Conservation (phyloP, 2,329 filamentous ascomycete genomes). For the Plenodomus biglobosus region DNA sequence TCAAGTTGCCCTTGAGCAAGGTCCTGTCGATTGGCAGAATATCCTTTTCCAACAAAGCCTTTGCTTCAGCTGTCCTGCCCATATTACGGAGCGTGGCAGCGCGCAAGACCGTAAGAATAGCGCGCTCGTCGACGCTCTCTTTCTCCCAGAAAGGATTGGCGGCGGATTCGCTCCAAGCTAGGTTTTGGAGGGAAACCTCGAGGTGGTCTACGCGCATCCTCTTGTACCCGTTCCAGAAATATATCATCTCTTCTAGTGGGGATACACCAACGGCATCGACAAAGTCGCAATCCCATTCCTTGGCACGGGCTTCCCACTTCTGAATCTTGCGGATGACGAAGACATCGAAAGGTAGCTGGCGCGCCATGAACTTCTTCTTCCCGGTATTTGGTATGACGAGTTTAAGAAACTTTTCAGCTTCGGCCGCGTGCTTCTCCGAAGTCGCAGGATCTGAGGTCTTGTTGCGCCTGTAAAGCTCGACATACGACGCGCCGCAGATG, state of each 20-base stretch:
- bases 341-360: conserved; percentile 84
- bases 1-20: conserved; percentile 60
- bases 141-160: conserved; percentile 53
- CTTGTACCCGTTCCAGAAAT: conserved; percentile 88
- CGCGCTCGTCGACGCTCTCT: conserved; percentile 61
- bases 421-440: conserved; percentile 40
- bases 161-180: conserved; percentile 66
- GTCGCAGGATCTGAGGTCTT: conserved; percentile 49
- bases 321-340: conserved; percentile 81
- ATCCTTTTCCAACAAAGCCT: conserved; percentile 60
- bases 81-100: conserved; percentile 67
- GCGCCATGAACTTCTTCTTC: conserved; percentile 86
- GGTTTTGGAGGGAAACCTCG: conserved; percentile 60
- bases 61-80: conserved; percentile 65
- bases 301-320: conserved; percentile 82
- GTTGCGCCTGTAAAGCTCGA: conserved; percentile 76
- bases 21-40: conserved; percentile 62
- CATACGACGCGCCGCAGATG: conserved; percentile 74
- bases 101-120: conserved; percentile 66
- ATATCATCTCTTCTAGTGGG: conserved; percentile 87
- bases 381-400: conserved; percentile 74
- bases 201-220: conserved; percentile 72
- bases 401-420: conserved; percentile 68
- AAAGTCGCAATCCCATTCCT: conserved; percentile 63
- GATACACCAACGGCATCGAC: conserved; percentile 79